Percentiles rank a stretch among this genome's conserved stretches.
Evolutionary conservation across 2,329 filamentous ascomycete species (phyloP).

Genomic region (Coniochaeta prunicola): DNA sequence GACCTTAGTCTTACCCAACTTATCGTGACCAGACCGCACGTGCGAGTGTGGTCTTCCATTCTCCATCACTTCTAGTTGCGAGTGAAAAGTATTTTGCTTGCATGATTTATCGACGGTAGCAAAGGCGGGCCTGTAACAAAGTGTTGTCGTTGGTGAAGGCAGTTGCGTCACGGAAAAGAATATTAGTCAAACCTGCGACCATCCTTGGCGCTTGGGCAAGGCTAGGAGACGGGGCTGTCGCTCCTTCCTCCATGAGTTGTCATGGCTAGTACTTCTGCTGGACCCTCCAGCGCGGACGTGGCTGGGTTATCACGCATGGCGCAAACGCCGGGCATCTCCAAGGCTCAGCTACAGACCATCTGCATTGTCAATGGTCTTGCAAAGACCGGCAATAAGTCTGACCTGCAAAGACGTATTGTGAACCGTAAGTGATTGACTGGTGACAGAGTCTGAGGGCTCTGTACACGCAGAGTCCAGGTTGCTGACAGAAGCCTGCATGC

Average conservation of each 20-base stretch:
- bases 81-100: not conserved
- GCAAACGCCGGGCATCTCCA: conserved; percentile 38
- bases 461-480: not conserved
- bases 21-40: not conserved
- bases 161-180: not conserved
- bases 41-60: not conserved
- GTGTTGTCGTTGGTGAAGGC: not conserved
- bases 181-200: not conserved
- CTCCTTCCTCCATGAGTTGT: not conserved
- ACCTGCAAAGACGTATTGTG: conserved; percentile 72
- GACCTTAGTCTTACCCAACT: not conserved
- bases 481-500: not conserved
- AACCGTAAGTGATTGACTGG: conserved; percentile 53
- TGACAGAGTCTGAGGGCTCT: not conserved
- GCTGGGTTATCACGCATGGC: conserved; percentile 35
- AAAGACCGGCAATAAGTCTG: conserved; percentile 77
- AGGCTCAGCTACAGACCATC: conserved; percentile 66
- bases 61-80: not conserved
- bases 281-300: conserved; percentile 29
- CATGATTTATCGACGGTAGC: not conserved
- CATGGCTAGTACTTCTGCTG: not conserved
- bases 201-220: not conserved
- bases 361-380: conserved; percentile 67
- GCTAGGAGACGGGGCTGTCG: not conserved
- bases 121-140: not conserved